Evolutionary conservation across 441 rosid genomes (phyloP).

Genomic region (Hura crepitans): DNA sequence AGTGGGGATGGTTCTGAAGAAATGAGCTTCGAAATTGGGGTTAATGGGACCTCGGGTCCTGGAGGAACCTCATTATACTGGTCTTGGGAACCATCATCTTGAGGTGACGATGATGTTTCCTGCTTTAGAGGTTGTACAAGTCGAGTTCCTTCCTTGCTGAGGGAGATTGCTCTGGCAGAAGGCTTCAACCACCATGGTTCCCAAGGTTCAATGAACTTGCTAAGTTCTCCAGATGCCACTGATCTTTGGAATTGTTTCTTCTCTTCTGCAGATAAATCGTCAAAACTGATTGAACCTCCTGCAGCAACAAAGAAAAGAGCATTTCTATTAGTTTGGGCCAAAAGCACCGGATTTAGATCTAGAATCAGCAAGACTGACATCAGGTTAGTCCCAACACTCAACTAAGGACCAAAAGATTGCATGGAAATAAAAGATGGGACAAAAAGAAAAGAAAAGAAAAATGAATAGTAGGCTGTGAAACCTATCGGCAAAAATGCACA

Average conservation of each 20-base stretch:
- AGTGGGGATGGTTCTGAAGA: constrained; percentile 65
- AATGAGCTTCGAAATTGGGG: constrained; percentile 51
- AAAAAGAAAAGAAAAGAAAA: background rate
- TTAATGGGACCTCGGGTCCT: constrained; percentile 63
- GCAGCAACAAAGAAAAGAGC: constrained; percentile 18
- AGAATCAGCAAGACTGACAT: background rate
- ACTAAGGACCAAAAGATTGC: background rate
- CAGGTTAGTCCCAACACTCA: background rate
- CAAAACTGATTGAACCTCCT: constrained; percentile 53
- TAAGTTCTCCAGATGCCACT: constrained; percentile 71
- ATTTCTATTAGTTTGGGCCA: constrained; percentile 18
- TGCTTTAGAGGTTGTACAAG: constrained; percentile 51
- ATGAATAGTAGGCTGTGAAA: background rate
- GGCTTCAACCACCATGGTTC: constrained; percentile 93
- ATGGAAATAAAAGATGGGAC: background rate
- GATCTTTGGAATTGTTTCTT: constrained; percentile 75
- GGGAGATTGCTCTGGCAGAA: constrained; percentile 56
- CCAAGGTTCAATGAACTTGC: constrained; percentile 89
- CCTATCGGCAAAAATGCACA: background rate
- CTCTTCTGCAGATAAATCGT: constrained; percentile 68
- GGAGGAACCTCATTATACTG: constrained; percentile 48
- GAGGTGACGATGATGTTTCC: constrained; percentile 24
- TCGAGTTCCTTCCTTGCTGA: constrained; percentile 54
- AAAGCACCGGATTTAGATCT: background rate
- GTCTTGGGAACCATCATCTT: constrained; percentile 26